Evolutionary conservation across 2,329 filamentous ascomycete species (phyloP), one percentile per base, ranked within the genome.

Genomic region (Paraconiothyrium sp.): DNA sequence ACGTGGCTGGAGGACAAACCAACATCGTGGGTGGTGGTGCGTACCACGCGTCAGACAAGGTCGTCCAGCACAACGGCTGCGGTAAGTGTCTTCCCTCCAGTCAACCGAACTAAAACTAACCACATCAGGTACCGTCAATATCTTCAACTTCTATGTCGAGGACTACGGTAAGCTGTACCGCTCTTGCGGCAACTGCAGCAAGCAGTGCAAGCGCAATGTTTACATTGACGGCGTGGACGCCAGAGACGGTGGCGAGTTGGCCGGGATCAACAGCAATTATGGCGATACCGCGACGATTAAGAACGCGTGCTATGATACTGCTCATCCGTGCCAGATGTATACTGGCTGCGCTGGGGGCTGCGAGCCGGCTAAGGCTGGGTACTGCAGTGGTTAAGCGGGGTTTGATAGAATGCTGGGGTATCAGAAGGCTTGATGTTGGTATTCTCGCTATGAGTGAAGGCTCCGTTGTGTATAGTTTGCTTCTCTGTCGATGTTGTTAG

Each of bases 211-310:
- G 54, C 78, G 82, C 37, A 78, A 81, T 65, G 76, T 83, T 54
- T 76, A 81, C 63, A 76, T 84, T 30, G 72, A 80, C 64, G 79
- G 79, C 58, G 71, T 81, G 49, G 75, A 74, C 7, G 80, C 79
- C 43, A 77, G 77, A 48, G 70, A 75, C n/a, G 71, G 76, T 57
- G 82, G 81, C 41, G 74, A 76, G 57, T 74, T 82, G 22, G 82
- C 77, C 61, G 81, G 82, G 41, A 84, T 84, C 68, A 84, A 84
- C 75, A 76, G 73, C 52, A 84, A 84, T 77, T 84, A 81, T 63
- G 81, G 81, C 16, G 82, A 84, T 66, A 82, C 81, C 2, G 81
- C 81, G 63, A 80, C 72, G 39, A 68, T 78, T 46, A 73, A 67
- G 66, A 70, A 74, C 54, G 67, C 70, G 24, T 74, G 72, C 58